Evolutionary conservation across 2,329 filamentous ascomycete genomes (phyloP), one percentile per base, ranked within the genome.

Genomic region (Ascochyta fabae): DNA sequence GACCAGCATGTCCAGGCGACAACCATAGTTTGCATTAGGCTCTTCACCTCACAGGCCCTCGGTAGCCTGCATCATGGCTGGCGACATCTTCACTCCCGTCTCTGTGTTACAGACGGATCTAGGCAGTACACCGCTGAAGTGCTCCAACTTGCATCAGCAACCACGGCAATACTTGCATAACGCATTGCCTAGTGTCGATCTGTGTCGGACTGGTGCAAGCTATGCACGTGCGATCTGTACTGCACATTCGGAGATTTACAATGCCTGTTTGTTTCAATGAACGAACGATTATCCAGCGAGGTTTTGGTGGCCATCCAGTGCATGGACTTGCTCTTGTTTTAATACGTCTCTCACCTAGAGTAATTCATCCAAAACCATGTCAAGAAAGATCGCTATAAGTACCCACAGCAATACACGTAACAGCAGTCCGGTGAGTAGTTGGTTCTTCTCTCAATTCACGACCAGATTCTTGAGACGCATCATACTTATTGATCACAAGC

Each of bases 171-270:
- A 13, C 23, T n/a, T 31, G 33, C 19, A 10, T 16, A 43, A 38
- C 23, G 16, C 12, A 9, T 15, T 5, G 24, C 19, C 10, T 27
- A 43, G 23, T 12, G 27, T 34, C 22, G n/a, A 45, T 39, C 26
- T 9, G 6, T 24, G 16, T n/a, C 38, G 22, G 26, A 34, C 19
- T 19, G 16, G 10, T 41, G 26, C 22, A 45, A 16, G 26, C 9
- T n/a, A 48, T 33, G 52, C 46, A 26, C 23, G 29, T 45, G 46
- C 52, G 40, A 41, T 27, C 45, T 41, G 31, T 22, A 46, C 27
- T 35, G 41, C 33, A 22, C 8, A 8, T 6, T 43, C 53, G 47
- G 53, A 47, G 39, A 47, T 36, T 56, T 39, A 29, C 8, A 1
- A 50, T 31, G 33, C 31, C 24, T 50, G 48, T 44, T 16, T 27